A percentile compares a stretch with the other conserved stretches of the same genome.
Conservation (phyloP, 371 early-diverging fungal genomes). For the Mortierella sp. region DNA sequence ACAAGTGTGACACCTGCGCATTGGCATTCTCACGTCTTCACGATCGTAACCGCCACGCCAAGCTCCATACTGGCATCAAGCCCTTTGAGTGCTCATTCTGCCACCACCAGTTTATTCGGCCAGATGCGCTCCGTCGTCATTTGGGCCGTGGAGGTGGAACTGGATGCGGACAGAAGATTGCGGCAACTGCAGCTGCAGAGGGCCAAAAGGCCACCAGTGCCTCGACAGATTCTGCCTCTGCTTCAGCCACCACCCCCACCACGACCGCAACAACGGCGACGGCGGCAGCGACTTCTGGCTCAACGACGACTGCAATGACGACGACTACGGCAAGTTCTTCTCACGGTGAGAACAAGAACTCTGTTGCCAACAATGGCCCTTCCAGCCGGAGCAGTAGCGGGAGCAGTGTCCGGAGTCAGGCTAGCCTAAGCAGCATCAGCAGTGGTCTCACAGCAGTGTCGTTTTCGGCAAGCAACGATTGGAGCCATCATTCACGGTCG, state of each 20-base stretch:
- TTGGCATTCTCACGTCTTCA: slow-evolving; percentile 79
- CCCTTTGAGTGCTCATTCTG: slow-evolving; percentile 75
- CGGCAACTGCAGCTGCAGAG: slow-evolving; percentile 13
- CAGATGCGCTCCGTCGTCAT: slow-evolving; percentile 81
- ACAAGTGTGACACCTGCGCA: slow-evolving; percentile 73
- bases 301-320: background rate
- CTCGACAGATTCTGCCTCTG: background rate
- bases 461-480: slow-evolving; percentile 11
- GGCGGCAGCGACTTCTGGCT: background rate
- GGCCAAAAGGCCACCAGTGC: slow-evolving; percentile 13
- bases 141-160: slow-evolving; percentile 53
- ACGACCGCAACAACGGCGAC: background rate
- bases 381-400: slow-evolving; percentile 16
- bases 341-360: background rate
- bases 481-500: slow-evolving; percentile 15
- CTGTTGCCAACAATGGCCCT: background rate
- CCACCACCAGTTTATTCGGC: slow-evolving; percentile 65
- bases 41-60: slow-evolving; percentile 87
- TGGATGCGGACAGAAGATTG: slow-evolving; percentile 51
- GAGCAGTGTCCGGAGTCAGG: slow-evolving; percentile 9
- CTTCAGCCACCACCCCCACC: background rate
- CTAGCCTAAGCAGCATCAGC: slow-evolving; percentile 46
- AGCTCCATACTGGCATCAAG: slow-evolving; percentile 77
- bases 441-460: slow-evolving; percentile 27
- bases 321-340: background rate